Evolutionary conservation across 768 basidiomycete genomes (phyloP).

Genomic region (Leccinum incarnatum): DNA sequence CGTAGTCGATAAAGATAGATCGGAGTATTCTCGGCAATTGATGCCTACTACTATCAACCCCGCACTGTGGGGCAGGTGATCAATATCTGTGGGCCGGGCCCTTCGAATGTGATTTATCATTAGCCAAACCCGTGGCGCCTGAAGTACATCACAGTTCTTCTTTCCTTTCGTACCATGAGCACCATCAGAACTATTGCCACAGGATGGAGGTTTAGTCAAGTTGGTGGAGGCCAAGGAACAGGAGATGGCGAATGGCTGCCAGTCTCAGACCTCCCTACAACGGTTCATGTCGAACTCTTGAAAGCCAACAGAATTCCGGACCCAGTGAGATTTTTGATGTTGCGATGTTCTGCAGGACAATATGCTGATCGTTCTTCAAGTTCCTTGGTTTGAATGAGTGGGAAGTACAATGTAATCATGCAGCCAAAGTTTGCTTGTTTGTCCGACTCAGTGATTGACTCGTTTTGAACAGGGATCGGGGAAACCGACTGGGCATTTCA

Average conservation of each 20-base stretch:
- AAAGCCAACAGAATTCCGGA: constrained; percentile 74
- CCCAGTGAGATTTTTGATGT: constrained; percentile 55
- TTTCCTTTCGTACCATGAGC: constrained; percentile 15
- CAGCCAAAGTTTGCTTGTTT: not conserved
- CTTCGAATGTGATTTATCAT: not conserved
- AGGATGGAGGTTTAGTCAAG: constrained; percentile 68
- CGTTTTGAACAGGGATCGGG: constrained; percentile 68
- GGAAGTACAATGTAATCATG: constrained; percentile 79
- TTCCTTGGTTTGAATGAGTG: constrained; percentile 80
- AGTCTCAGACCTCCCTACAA: constrained; percentile 71
- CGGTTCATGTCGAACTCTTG: constrained; percentile 83
- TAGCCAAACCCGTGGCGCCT: not conserved
- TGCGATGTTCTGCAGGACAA: not conserved
- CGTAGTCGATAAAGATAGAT: not conserved
- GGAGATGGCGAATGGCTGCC: constrained; percentile 65
- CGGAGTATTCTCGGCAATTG: constrained; percentile 18
- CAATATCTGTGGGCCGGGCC: not conserved
- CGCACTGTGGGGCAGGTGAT: not conserved
- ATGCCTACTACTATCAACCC: not conserved
- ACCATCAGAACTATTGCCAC: constrained; percentile 31
- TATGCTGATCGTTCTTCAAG: constrained; percentile 36
- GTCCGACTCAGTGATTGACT: not conserved
- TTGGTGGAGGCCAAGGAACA: constrained; percentile 58
- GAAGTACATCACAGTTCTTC: not conserved
- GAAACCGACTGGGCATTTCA: constrained; percentile 86